Base-by-base conservation (phyloP, 345 rosid genomes). In the Boechera divaricarpa region DNA sequence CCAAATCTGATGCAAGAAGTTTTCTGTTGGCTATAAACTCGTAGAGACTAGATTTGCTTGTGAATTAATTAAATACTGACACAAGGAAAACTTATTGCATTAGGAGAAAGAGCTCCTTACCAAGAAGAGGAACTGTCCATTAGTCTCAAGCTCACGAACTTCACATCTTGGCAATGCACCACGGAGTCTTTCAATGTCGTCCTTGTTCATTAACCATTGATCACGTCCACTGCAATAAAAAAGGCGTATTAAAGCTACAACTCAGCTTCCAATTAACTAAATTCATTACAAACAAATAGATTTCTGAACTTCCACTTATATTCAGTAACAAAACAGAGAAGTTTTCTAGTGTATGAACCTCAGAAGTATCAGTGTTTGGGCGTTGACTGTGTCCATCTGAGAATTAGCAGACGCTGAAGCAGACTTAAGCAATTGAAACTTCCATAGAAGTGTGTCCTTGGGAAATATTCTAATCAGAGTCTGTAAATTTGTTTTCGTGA, bases 91-190 rank as follows among this genome's bases (percentile, higher is more conserved):
- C n/a, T 29, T 45, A 39, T 64, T n/a, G 16, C 72, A 57, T 28
- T 58, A 80, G 52, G 55, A 76, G 51, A 64, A 76, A 76, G 45
- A 59, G 66, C 26, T 66, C 74, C 65, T 39, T 82, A 92, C 97
- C 91, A 92, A 76, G 83, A 92, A 85, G 67, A 87, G 87, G 72
- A 90, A 89, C 75, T 88, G 98, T 31, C 89, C 88, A 59, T 62
- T 77, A 67, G 82, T 87, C 51, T 76, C 44, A 59, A 90, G 85
- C 12, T 13, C 69, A 41, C 97, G 91, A 47, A 61, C 78, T 65
- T 83, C 89, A 77, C 89, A 69, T 69, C 73, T 84, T 26, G 82
- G 84, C 62, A 88, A 64, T 33, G 85, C 63, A 61, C 26, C 66
- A 61, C 26, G 53, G 57, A 88, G 88, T 74, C 85, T 84, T 76